Evolutionary conservation across 805 yeast species (phyloP).

Genomic region (Alloascoidea africana): DNA sequence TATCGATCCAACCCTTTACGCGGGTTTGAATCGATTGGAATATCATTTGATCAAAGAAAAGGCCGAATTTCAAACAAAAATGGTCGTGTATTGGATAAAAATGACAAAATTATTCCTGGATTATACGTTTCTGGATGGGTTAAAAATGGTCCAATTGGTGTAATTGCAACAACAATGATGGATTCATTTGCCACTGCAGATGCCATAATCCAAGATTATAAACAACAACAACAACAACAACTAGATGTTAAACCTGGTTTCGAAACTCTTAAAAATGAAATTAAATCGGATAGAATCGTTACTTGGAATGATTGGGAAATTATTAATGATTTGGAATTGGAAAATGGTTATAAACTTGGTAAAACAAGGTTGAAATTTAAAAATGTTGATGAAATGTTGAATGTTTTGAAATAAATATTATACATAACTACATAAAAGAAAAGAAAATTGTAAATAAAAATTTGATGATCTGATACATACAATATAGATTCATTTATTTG

Average conservation of each 20-base stretch:
- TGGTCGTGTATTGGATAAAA: conserved; percentile 25
- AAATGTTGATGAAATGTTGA: conserved; percentile 32
- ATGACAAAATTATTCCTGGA: conserved; percentile 21
- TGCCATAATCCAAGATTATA: conserved; percentile 38
- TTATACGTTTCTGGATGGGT: conserved; percentile 88
- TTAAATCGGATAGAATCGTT: conserved; percentile 18
- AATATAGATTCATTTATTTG: no score
- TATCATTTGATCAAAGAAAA: conserved; percentile 27
- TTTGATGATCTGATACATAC: no score
- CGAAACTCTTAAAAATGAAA: conserved; percentile 13
- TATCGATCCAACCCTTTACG: conserved; percentile 52
- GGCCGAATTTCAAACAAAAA: conserved; percentile 31
- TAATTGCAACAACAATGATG: conserved; percentile 81
- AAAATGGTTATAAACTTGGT: conserved; percentile 29
- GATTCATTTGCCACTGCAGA: conserved; percentile 69
- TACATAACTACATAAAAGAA: no score
- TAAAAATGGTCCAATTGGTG: conserved; percentile 74
- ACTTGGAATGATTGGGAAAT: conserved; percentile 56
- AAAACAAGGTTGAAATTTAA: conserved; percentile 47
- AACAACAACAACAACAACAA: conserved; percentile 13
- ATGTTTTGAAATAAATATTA: conserved; percentile 10
- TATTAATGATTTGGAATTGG: conserved; percentile 37
- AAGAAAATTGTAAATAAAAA: no score
- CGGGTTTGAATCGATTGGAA: conserved; percentile 36
- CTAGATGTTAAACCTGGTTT: conserved; percentile 17